These are phyloP conservation scores for Ziziphus jujuba DNA, from an alignment of 306 rosid genomes.

Conservation along the genomic window DNA sequence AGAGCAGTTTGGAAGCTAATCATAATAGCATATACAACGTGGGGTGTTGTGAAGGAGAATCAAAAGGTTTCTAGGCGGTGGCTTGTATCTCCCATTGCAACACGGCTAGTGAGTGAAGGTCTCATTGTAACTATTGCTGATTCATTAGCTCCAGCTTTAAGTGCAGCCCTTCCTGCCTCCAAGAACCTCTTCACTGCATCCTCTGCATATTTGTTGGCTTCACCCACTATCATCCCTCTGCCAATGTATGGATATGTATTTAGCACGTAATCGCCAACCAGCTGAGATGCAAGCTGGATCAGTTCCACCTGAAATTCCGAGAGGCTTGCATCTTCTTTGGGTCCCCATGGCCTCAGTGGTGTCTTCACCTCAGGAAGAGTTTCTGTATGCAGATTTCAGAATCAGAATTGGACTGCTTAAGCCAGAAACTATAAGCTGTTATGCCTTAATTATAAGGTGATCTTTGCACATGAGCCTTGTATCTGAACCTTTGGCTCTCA, in stretches of 20 bases:
- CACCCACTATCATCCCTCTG: constrained; percentile 64
- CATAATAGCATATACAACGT: neutral
- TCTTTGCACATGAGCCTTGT: no score
- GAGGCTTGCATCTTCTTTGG: constrained; percentile 63
- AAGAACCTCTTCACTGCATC: constrained; percentile 91
- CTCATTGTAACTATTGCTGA: constrained; percentile 88
- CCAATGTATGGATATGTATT: constrained; percentile 79
- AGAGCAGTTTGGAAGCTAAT: neutral
- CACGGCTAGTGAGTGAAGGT: constrained; percentile 84
- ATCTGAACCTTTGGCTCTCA: no score
- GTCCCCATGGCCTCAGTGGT: constrained; percentile 69
- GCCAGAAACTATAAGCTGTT: neutral
- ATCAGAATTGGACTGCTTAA: neutral
- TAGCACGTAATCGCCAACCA: constrained; percentile 78
- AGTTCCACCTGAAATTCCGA: constrained; percentile 90
- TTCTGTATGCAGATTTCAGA: constrained; percentile 38
- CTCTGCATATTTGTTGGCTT: constrained; percentile 84
- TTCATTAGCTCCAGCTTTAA: constrained; percentile 84
- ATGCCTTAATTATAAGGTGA: no score
- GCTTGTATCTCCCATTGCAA: constrained; percentile 25
- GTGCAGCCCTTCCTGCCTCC: constrained; percentile 85
- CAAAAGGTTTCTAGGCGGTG: constrained; percentile 35
- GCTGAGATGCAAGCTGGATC: constrained; percentile 96
- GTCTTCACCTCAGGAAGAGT: constrained; percentile 68
- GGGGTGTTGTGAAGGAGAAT: constrained; percentile 7